Conservation (phyloP, 139 green algal species). For the Chlamydomonas sphaeroides region DNA sequence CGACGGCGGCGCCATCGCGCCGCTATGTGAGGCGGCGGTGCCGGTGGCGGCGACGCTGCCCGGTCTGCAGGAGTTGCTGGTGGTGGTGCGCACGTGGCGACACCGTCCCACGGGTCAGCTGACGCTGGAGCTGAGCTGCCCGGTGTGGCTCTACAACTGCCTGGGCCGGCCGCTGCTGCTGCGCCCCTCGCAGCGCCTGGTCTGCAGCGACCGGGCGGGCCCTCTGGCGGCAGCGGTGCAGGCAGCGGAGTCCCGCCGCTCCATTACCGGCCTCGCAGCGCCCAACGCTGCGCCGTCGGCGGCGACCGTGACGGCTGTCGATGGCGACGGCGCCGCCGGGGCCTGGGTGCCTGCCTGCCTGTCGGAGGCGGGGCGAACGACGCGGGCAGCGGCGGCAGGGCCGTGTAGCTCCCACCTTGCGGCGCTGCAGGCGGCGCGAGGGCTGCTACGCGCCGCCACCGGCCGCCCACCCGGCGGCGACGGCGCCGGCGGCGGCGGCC, state of each 20-base stretch:
- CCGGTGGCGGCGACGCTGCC: neutral
- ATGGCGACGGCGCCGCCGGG: neutral
- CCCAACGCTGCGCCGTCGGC: conserved; percentile 1
- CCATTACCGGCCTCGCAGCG: neutral
- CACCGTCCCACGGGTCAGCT: conserved; percentile 27
- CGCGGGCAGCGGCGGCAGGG: neutral
- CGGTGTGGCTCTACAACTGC: conserved; percentile 85
- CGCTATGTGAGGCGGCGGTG: conserved; percentile 10
- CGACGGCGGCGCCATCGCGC: too few relatives aligned
- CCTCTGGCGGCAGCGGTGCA: too few relatives aligned
- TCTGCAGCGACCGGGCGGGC: neutral
- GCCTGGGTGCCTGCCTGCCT: conserved; percentile 22
- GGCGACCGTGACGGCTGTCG: neutral
- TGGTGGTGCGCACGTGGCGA: conserved; percentile 33
- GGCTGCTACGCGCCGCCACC: neutral
- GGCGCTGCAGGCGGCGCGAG: conserved; percentile 18
- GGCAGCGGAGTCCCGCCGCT: too few relatives aligned
- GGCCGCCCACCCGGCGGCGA: neutral
- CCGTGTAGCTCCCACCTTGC: conserved; percentile 18
- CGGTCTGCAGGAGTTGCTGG: conserved; percentile 18
- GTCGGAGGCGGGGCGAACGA: neutral
- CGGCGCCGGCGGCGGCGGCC: neutral
- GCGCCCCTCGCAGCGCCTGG: neutral
- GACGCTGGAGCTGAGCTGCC: conserved; percentile 40
- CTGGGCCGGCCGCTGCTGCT: conserved; percentile 71